Base-by-base conservation (phyloP, 2,329 filamentous ascomycete genomes). In the Daldinia sp. region DNA sequence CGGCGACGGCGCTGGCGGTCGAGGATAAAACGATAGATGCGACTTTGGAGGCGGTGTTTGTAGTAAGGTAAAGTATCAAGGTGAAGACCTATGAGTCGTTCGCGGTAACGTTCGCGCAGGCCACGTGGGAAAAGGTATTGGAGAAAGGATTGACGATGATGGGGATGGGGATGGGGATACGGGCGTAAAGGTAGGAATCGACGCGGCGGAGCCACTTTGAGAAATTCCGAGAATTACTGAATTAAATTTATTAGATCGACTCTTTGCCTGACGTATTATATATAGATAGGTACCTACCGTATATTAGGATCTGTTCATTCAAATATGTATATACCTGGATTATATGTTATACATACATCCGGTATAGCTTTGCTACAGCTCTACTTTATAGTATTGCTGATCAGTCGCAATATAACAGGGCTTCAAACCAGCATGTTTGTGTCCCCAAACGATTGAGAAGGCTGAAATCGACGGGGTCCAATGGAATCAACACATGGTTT, bases 1-100 rank as follows among this genome's bases (percentile, higher is more conserved):
- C 78, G 77, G 63, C 83, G 81, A 69, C 80, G 83, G 48, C 79
- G 81, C 76, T 92, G 89, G 51, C 86, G 85, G 69, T 83, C 82
- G 65, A 94, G 80, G 58, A 96, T 82, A 66, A 89, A 91, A 45
- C 84, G 84, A 74, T 95, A 96, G 67, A 97, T 87, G 58, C 88
- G 86, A 34, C 89, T 89, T 77, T 96, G 93, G 7, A 92, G 79
- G 54, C 84, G 82, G 74, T 89, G 87, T 72, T 90, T 91, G 71
- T 92, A 84, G 51, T 83, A 80, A 10, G 92, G 91, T 21, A 96
- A 77, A 4, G 86, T 91, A 70, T 93, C 87, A 83, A 92, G 86
- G 66, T 87, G 91, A 75, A 97, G 87, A 68, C 83, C 81, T 70
- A 89, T 83, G 55, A 95, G 81, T 64, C 84, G 86, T 62, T 88